Evolutionary conservation across 768 basidiomycete genomes (phyloP).

Genomic region (Hypholoma sublateritium): DNA sequence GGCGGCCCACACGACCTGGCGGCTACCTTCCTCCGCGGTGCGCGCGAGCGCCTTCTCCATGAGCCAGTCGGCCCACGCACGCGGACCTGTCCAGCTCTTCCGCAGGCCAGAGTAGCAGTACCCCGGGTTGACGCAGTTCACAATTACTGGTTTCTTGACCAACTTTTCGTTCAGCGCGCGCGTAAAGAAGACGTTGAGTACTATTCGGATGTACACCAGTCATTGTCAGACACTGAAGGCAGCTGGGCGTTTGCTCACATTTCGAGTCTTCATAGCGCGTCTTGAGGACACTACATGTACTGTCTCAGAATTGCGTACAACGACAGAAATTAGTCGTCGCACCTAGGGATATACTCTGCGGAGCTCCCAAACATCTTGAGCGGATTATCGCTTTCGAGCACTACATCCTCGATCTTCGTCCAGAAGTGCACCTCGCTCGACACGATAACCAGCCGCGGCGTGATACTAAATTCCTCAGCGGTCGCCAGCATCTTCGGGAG

Average conservation of each 20-base stretch:
- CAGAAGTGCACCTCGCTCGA: slow-evolving; percentile 42
- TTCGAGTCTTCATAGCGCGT: slow-evolving; percentile 13
- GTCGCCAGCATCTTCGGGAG: slow-evolving; percentile 42
- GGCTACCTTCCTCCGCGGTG: slow-evolving; percentile 37
- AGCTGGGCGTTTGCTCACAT: not conserved
- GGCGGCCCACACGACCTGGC: slow-evolving; percentile 33
- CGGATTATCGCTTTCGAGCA: slow-evolving; percentile 26
- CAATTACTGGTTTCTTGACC: slow-evolving; percentile 25
- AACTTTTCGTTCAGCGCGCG: slow-evolving; percentile 34
- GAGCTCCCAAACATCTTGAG: slow-evolving; percentile 30
- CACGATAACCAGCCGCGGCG: slow-evolving; percentile 39
- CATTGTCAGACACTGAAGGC: not conserved
- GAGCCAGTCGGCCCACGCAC: slow-evolving; percentile 18
- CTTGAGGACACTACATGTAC: not conserved
- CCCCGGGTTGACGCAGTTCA: slow-evolving; percentile 41
- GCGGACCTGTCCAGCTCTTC: slow-evolving; percentile 17
- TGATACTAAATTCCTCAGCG: slow-evolving; percentile 25
- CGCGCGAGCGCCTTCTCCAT: slow-evolving; percentile 35
- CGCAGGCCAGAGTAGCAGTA: slow-evolving; percentile 38
- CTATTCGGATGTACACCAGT: slow-evolving; percentile 25
- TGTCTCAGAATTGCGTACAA: not conserved
- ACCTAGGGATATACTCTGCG: slow-evolving; percentile 22
- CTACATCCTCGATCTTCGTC: slow-evolving; percentile 14
- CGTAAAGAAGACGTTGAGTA: slow-evolving; percentile 39
- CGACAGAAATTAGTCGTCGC: not conserved